Base-by-base conservation (phyloP, 257 asterid genomes). In the Lycium barbarum region DNA sequence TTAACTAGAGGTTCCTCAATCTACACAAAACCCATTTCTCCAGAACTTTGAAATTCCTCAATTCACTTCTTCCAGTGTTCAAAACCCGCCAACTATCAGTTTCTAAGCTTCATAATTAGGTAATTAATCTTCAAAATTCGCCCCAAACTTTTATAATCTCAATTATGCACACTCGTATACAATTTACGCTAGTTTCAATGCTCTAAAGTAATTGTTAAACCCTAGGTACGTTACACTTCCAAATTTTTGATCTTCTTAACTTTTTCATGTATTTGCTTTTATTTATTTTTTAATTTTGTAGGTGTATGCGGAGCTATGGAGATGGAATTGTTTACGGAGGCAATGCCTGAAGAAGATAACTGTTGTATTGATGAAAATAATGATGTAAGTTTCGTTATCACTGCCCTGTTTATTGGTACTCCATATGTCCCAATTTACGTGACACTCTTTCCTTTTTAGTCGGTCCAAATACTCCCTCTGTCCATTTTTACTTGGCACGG, bases 311-410 rank as follows among this genome's bases (percentile, higher is more conserved):
- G 82, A 79, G 91, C 86, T 49, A 76, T 96, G 98, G 99, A 94
- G 54, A 91, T 93, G 89, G 99, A 93, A 65, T 92, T 93, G 85
- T 85, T 90, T 65, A 85, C 94, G 45, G 98, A 89, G 54, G 97
- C 86, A 54, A 68, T 87, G 59, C 88, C 93, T 51, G 98, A 90
- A 63, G 96, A 92, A 74, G 99, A 93, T 43, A 87, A 84, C 88
- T 93, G 80, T 85, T 88, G 58, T 59, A 80, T 86, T 84, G 93
- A 92, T 89, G 95, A 93, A 79, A 88, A 84, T 82, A 88, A 80
- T 90, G 95, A 93, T 87, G 99, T 93, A 85, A 81, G 82, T 84
- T 61, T 85, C 68, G 26, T 66, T 71, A 26, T 68, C 82, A 45
- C 7, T 11, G 17, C 49, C 83, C 53, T 43, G 17, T 38, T 33